Evolutionary conservation across 768 basidiomycete genomes (phyloP), one percentile per base, ranked within the genome.

Genomic region (Clathrus columnatus): DNA sequence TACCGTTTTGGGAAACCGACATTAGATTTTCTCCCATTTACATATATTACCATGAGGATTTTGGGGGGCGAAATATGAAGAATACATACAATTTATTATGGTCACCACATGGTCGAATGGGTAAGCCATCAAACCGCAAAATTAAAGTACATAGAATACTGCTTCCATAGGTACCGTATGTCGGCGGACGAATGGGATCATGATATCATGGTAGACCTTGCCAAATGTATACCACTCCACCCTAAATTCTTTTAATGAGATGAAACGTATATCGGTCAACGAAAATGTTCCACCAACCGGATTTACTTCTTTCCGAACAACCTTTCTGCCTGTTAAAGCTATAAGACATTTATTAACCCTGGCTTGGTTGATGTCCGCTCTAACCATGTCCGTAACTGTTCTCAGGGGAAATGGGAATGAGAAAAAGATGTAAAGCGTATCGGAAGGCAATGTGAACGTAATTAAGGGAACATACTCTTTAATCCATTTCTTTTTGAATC

Each of bases 261-360:
- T 36, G n/a, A 36, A 36, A 36, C n/a, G n/a, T n/a, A 36, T 36
- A 36, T 36, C 36, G 36, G 36, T 36, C n/a, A n/a, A n/a, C n/a
- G 36, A 36, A 36, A 36, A 14, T 14, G n/a, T 5, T 8, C 4
- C 36, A 26, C 81, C 49, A 56, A 84, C 83, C 1, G 82, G 78
- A 48, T 71, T 72, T 48, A 75, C 87, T 43, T 87, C 83, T 68
- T 93, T 94, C 54, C 73, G 74, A 0, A 92, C 87, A 18, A 89
- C 77, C 65, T 94, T 95, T 48, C 89, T 78, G 64, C 85, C 86
- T 4, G 94, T 91, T 6, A 97, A 73, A 1, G 91, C 90, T 51
- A 97, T 91, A 32, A 97, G 75, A 61, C 91, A 95, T 67, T 91
- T 94, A 68, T 96, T 95, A 42, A 91, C 93, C 43, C 88, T 78